Evolutionary conservation across 2,329 filamentous ascomycete genomes (phyloP).

Genomic region (Epichloe scottii): DNA sequence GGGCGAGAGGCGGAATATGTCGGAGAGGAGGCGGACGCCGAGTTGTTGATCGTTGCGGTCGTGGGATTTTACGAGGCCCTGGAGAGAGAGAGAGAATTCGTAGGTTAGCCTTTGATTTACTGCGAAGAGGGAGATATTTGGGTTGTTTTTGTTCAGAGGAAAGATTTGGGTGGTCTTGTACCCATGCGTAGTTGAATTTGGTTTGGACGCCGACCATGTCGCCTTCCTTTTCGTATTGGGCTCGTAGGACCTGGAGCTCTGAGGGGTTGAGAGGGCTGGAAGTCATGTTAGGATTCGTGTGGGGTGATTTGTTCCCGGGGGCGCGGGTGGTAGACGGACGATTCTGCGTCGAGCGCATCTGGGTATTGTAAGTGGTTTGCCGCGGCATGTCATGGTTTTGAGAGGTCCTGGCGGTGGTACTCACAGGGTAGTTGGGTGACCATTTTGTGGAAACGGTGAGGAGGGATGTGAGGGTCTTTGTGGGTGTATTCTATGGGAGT

Average conservation of each 20-base stretch:
- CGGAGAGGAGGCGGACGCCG: slow-evolving; percentile 82
- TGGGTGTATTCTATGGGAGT: neutral
- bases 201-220: slow-evolving; percentile 95
- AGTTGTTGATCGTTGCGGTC: slow-evolving; percentile 79
- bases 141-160: neutral
- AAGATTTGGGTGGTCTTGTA: neutral
- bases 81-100: neutral
- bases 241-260: slow-evolving; percentile 82
- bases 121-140: neutral
- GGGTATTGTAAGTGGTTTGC: neutral
- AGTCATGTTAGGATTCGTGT: neutral
- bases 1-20: slow-evolving; percentile 89
- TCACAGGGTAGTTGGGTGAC: slow-evolving; percentile 37
- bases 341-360: slow-evolving; percentile 98
- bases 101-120: neutral
- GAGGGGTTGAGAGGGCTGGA: slow-evolving; percentile 73
- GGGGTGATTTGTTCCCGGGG: neutral
- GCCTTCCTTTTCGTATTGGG: slow-evolving; percentile 95
- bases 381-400: neutral
- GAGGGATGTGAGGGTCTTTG: neutral
- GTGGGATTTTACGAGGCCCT: slow-evolving; percentile 93
- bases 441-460: slow-evolving; percentile 22
- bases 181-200: slow-evolving; percentile 98
- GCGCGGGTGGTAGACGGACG: slow-evolving; percentile 37
- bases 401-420: slow-evolving; percentile 8